Evolutionary conservation across 140 eudicot species (phyloP).

Genomic region (Erigeron philadelphicus): DNA sequence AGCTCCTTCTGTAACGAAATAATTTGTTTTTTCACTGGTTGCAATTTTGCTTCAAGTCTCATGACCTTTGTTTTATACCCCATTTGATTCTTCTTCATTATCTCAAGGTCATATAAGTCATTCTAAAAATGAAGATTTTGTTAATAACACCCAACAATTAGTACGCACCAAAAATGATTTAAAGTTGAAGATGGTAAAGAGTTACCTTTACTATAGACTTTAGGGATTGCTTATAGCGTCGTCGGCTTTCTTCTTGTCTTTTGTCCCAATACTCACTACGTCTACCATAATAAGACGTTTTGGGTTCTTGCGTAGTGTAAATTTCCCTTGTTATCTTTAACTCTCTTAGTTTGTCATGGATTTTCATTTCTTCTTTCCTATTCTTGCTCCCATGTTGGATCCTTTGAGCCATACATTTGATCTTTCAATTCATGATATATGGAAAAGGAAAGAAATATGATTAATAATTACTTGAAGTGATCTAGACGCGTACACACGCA

Average conservation of each 20-base stretch:
- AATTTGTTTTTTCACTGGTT: slow-evolving; percentile 17
- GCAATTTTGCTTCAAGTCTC: slow-evolving; percentile 20
- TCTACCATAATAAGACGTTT: neutral
- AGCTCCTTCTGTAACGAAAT: slow-evolving; percentile 13
- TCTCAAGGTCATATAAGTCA: slow-evolving; percentile 17
- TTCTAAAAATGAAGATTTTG: slow-evolving; percentile 7
- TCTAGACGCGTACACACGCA: neutral
- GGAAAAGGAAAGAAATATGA: neutral
- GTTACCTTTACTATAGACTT: slow-evolving; percentile 14
- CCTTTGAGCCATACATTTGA: slow-evolving; percentile 21
- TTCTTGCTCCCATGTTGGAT: slow-evolving; percentile 22
- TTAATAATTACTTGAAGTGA: neutral
- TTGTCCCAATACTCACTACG: neutral
- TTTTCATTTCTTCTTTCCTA: slow-evolving; percentile 18
- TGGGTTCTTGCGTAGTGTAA: slow-evolving; percentile 8
- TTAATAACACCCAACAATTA: neutral
- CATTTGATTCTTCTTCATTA: neutral
- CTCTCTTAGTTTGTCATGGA: slow-evolving; percentile 16
- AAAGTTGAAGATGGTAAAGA: neutral
- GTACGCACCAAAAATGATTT: neutral
- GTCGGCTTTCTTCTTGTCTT: neutral
- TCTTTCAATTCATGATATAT: neutral
- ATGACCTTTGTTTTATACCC: slow-evolving; percentile 15
- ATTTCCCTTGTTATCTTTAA: slow-evolving; percentile 10
- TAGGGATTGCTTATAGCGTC: neutral